Evolutionary conservation across 495 filamentous ascomycete genomes (phyloP).

Genomic region (Podospora australis): DNA sequence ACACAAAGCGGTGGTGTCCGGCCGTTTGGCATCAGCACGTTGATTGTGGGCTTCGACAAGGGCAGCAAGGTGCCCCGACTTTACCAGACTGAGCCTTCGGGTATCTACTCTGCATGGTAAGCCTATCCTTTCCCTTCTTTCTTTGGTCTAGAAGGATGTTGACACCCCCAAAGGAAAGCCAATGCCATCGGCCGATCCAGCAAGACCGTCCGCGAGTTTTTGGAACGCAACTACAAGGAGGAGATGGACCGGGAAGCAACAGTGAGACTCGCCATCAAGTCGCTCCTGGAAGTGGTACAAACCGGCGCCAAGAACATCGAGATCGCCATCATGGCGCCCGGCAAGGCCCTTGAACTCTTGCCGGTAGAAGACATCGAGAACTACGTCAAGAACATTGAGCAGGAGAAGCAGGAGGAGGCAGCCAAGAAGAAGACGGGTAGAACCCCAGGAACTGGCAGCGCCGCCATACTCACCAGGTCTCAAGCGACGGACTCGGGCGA

Average conservation of each 20-base stretch:
- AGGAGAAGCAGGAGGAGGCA: slow-evolving; percentile 97
- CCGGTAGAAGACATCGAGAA: slow-evolving; percentile 90
- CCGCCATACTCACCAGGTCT: slow-evolving; percentile 68
- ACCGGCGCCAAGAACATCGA: slow-evolving; percentile 99
- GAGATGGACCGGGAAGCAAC: slow-evolving; percentile 94
- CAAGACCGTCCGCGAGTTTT: slow-evolving; percentile 97
- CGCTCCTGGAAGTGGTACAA: slow-evolving; percentile 93
- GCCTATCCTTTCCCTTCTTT: slow-evolving; percentile 16
- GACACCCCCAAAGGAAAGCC: slow-evolving; percentile 68
- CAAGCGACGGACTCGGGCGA: slow-evolving; percentile 41
- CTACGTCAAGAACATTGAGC: slow-evolving; percentile 97
- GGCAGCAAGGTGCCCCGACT: slow-evolving; percentile 77
- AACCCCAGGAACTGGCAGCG: slow-evolving; percentile 66
- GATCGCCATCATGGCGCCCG: slow-evolving; percentile 97
- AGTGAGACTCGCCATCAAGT: slow-evolving; percentile 97
- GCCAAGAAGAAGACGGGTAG: slow-evolving; percentile 90
- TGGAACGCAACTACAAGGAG: slow-evolving; percentile 95
- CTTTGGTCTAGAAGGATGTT: background rate
- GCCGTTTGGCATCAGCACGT: slow-evolving; percentile 94
- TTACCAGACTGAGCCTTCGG: slow-evolving; percentile 96
- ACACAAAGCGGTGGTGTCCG: slow-evolving; percentile 96
- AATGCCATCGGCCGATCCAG: slow-evolving; percentile 96
- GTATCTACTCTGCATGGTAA: slow-evolving; percentile 97
- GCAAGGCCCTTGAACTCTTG: slow-evolving; percentile 86
- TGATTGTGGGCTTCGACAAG: slow-evolving; percentile 95